Evolutionary conservation across 345 rosid genomes (phyloP), one percentile per base, ranked within the genome.

Genomic region (Eucalyptus pauciflora): DNA sequence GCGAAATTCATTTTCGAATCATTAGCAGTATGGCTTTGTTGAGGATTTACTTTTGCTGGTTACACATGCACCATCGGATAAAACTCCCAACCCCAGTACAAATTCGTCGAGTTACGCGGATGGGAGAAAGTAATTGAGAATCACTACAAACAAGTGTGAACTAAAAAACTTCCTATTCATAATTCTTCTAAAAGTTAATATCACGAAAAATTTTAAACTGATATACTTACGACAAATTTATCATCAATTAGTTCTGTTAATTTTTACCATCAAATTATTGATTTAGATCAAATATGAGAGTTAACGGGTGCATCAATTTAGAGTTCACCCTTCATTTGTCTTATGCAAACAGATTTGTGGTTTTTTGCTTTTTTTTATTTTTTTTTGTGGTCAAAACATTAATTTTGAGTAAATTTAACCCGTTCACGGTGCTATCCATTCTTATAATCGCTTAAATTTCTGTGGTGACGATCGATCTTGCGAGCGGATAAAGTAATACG

Each of bases 151-250:
- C 6, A 60, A 27, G 2, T 29, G 17, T 12, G 17, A 62, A 12
- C 69, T 13, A 29, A 62, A 60, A 60, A 60, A 29, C 33, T 62
- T 29, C 16, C 33, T 13, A 29, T 62, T 62, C 3, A 13, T 29
- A 1, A 6, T 2, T 29, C 17, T 62, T 62, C 4, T 56, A 56
- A 24, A 24, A 4, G 29, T 56, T 11, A 22, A 56, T 22, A 56
- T 0, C 29, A 1, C 29, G 1, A 24, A 24, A 56, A 56, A 24
- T 2, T 4, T 24, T 22, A 54, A 54, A 20, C 5, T 1, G 0
- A 0, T 54, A 54, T 10, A 54, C 2, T 18, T 54, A 54, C 0
- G 4, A 18, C 4, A 54, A 54, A 54, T 20, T 54, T 56, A 56
- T 22, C 29, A 10, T 10, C 1, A 4, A 4, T 24, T 56, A 9